Evolutionary conservation across 2,329 filamentous ascomycete genomes (phyloP).

Genomic region (Diaporthe longicolla): DNA sequence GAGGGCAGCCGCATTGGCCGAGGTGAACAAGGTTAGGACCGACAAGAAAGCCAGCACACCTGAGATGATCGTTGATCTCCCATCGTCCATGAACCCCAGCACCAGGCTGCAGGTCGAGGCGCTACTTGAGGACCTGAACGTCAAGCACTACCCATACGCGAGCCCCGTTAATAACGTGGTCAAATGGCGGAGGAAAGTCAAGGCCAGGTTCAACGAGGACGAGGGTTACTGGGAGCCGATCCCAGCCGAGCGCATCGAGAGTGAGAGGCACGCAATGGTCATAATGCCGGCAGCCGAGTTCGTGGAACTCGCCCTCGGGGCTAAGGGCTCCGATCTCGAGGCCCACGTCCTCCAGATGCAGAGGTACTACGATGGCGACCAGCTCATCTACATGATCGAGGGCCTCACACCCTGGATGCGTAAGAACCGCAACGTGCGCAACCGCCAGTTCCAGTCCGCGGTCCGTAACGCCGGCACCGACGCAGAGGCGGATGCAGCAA

Average conservation of each 20-base stretch:
- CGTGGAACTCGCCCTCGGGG: slow-evolving; percentile 68
- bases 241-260: slow-evolving; percentile 58
- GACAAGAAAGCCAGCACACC: slow-evolving; percentile 80
- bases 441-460: slow-evolving; percentile 76
- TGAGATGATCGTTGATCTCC: slow-evolving; percentile 84
- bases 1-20: slow-evolving; percentile 74
- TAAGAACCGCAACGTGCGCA: slow-evolving; percentile 77
- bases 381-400: slow-evolving; percentile 79
- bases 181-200: slow-evolving; percentile 78
- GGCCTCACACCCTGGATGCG: slow-evolving; percentile 76
- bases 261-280: slow-evolving; percentile 74
- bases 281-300: slow-evolving; percentile 76
- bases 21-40: slow-evolving; percentile 80
- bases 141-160: slow-evolving; percentile 61
- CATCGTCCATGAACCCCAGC: slow-evolving; percentile 66
- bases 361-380: slow-evolving; percentile 64
- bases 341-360: slow-evolving; percentile 71
- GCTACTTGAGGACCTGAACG: slow-evolving; percentile 65
- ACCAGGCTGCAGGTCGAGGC: slow-evolving; percentile 62
- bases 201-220: slow-evolving; percentile 72
- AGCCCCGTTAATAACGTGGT: slow-evolving; percentile 68
- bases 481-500: slow-evolving; percentile 43
- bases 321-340: slow-evolving; percentile 66
- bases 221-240: slow-evolving; percentile 76
- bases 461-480: slow-evolving; percentile 66